A percentile compares a stretch with the other conserved stretches of the same genome.
Evolutionary conservation across 208 protist species (phyloP).

Genomic region (Angomonas deanei): DNA sequence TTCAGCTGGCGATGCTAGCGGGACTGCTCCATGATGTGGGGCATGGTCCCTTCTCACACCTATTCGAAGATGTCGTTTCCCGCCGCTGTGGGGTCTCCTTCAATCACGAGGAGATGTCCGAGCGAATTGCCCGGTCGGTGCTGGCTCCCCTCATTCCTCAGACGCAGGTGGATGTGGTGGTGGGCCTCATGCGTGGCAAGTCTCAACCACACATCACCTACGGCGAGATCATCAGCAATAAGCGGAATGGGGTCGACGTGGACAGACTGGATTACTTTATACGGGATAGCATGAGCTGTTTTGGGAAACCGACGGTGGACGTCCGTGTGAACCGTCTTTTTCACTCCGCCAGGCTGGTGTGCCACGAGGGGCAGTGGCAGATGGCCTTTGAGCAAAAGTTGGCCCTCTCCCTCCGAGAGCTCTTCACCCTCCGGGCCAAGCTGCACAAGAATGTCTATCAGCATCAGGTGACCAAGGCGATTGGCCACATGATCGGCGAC

Average conservation of each 20-base stretch:
- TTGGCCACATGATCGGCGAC: conserved; percentile 95
- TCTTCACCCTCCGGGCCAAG: conserved; percentile 94
- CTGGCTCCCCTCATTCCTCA: conserved; percentile 31
- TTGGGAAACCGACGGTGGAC: conserved; percentile 83
- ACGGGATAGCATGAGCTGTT: conserved; percentile 91
- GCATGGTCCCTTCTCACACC: conserved; percentile 95
- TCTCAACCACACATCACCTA: conserved; percentile 32
- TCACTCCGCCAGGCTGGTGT: conserved; percentile 75
- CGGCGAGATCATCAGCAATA: conserved; percentile 83
- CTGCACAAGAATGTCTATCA: conserved; percentile 96
- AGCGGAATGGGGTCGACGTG: conserved; percentile 94
- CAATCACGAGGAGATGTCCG: conserved; percentile 85
- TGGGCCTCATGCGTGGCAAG: conserved; percentile 58
- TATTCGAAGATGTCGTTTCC: conserved; percentile 92
- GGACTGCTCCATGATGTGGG: conserved; percentile 95
- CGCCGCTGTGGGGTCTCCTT: conserved; percentile 56
- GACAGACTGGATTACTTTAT: conserved; percentile 97
- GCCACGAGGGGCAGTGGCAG: conserved; percentile 82
- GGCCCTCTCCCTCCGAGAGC: conserved; percentile 87
- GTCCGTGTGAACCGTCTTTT: conserved; percentile 83
- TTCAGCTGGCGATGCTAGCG: conserved; percentile 85
- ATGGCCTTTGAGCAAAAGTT: conserved; percentile 68
- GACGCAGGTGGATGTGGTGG: conserved; percentile 54
- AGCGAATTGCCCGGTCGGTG: conserved; percentile 51
- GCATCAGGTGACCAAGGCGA: conserved; percentile 90